These are phyloP conservation scores for Trypanosomatidae sp. DNA, from an alignment of 208 protist genomes.

Conservation along the genomic window DNA sequence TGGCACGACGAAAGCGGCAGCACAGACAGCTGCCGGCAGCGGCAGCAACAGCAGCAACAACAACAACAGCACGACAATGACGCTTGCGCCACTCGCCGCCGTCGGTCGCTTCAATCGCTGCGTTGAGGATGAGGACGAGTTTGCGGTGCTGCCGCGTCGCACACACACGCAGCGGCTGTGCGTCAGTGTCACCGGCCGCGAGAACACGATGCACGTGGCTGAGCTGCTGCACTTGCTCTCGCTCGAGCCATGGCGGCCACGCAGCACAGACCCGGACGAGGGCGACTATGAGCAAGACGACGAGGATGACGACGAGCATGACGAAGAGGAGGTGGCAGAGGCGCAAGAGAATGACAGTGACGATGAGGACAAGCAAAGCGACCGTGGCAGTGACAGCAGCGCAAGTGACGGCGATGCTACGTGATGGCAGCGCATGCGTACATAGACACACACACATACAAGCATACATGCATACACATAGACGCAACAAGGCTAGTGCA, in stretches of 20 bases:
- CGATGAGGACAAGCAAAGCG: no score
- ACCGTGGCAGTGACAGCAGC: no score
- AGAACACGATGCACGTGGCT: constrained; percentile 46
- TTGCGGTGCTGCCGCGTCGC: constrained; percentile 21
- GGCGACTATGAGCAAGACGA: background rate
- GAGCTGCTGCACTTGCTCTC: constrained; percentile 71
- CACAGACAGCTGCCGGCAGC: no score
- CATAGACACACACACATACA: no score
- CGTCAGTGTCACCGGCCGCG: constrained; percentile 42
- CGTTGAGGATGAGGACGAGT: constrained; percentile 54
- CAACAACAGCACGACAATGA: constrained; percentile 5
- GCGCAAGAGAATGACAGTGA: background rate
- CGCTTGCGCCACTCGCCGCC: constrained; percentile 20
- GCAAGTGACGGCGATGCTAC: no score
- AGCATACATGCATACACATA: no score
- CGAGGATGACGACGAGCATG: no score
- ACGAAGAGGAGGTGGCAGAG: constrained; percentile 4
- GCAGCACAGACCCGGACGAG: constrained; percentile 1
- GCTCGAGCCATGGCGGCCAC: constrained; percentile 12
- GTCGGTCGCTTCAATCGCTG: constrained; percentile 45
- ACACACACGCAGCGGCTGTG: constrained; percentile 20
- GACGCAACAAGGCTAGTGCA: no score
- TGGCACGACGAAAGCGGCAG: no score
- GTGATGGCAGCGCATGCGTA: no score
- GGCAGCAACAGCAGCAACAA: no score